Base-by-base conservation (phyloP, 2,329 filamentous ascomycete genomes). In the Alternaria rosae region DNA sequence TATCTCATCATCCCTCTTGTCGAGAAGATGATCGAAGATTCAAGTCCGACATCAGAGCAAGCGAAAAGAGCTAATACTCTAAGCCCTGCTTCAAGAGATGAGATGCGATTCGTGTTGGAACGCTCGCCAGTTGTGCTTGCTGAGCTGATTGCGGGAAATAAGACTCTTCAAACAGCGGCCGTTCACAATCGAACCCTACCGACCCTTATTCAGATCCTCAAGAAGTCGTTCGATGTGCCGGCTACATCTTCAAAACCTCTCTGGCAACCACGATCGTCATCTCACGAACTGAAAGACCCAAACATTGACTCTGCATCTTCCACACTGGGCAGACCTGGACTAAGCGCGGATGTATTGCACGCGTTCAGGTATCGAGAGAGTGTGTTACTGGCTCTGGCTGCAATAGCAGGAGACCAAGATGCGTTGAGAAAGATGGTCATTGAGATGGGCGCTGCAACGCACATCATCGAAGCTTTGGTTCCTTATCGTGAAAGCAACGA, bases 381-480 rank as follows among this genome's bases (percentile, higher is more conserved):
- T 52, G 87, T 89, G 2, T 81, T 98, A 17, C 89, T 90, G 72
- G 93, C 93, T 2, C 82, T 98, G 58, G 92, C 92, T n/a, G 91
- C 93, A 3, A 83, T 98, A 53, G 88, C 92, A 2, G 88, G 92
- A 3, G 90, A 91, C 70, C 93, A 93, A 71, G 93, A 98, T 69
- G 88, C 91, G 23, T 92, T 94, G 73, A 87, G 94, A 44, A 97
- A 96, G 74, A 85, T 87, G 0, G 87, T 98, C 48, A 91, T 95
- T 54, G 90, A 94, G 23, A 88, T 92, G 70, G 92, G 93, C n/a
- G 87, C 92, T 52, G 85, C 97, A 45, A 86, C 89, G 1, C 93
- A 91, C 74, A 89, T 98, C 54, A 90, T 96, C 43, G 92, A 97
- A 70, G 95, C 93, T 1, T 85, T 98, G 45, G 89, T 86, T 54